phyloP scores from a whole-genome alignment of 2,329 filamentous ascomycete species.

The Hypoxylon sp. region DNA sequence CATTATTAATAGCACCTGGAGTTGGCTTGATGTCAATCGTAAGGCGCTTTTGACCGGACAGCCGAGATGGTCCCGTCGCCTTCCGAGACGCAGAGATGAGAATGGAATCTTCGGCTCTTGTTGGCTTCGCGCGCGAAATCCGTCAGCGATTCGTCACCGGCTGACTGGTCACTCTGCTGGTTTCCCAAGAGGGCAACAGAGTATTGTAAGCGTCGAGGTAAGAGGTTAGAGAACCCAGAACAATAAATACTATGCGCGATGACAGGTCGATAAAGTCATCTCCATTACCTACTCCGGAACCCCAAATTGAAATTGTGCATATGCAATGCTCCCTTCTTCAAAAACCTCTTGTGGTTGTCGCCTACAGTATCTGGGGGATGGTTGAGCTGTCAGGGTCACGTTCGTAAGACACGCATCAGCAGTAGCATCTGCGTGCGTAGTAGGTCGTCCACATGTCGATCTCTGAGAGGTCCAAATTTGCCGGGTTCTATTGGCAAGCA shows the following conservation, averaged over 20 bases:
- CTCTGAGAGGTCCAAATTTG: slow-evolving; percentile 54
- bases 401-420: slow-evolving; percentile 44
- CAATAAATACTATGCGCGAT: slow-evolving; percentile 31
- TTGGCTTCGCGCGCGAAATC: slow-evolving; percentile 22
- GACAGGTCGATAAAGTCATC: slow-evolving; percentile 29
- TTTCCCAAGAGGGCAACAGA: slow-evolving; percentile 30
- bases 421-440: slow-evolving; percentile 43
- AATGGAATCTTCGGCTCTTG: slow-evolving; percentile 24
- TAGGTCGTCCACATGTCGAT: slow-evolving; percentile 53
- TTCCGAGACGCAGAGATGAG: slow-evolving; percentile 18
- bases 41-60: slow-evolving; percentile 20
- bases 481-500: slow-evolving; percentile 40
- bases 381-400: slow-evolving; percentile 46
- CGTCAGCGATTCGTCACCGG: slow-evolving; percentile 29
- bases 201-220: slow-evolving; percentile 22
- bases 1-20: slow-evolving; percentile 35
- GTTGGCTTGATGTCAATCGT: slow-evolving; percentile 8
- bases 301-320: slow-evolving; percentile 40
- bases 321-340: slow-evolving; percentile 38
- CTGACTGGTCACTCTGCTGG: slow-evolving; percentile 26
- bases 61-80: slow-evolving; percentile 36
- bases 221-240: slow-evolving; percentile 20
- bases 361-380: slow-evolving; percentile 20
- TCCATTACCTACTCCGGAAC: slow-evolving; percentile 30
- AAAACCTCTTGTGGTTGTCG: slow-evolving; percentile 13